Conservation (phyloP, 495 filamentous ascomycete species). For the Neurospora africana region DNA sequence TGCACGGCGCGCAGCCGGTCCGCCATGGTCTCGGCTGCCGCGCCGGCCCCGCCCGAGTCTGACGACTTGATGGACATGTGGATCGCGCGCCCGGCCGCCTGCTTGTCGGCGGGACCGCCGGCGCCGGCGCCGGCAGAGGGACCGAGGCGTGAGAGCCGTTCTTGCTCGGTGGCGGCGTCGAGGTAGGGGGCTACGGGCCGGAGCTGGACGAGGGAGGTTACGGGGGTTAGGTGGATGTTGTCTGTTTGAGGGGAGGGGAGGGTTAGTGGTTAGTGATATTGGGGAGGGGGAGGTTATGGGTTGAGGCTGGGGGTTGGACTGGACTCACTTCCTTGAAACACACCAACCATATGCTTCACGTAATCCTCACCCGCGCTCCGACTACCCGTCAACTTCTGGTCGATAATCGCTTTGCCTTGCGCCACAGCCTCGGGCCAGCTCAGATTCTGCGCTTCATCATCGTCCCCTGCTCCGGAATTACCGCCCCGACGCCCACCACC, state of each 20-base stretch:
- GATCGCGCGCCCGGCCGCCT: conserved; percentile 29
- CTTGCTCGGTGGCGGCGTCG: conserved; percentile 35
- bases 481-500: conserved; percentile 10
- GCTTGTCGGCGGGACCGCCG: conserved; percentile 5
- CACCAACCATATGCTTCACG: conserved; percentile 37
- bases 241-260: conserved; percentile 15
- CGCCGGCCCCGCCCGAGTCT: conserved; percentile 12
- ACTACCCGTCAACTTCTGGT: conserved; percentile 34
- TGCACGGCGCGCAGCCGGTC: conserved; percentile 37
- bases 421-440: conserved; percentile 36
- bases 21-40: conserved; percentile 35
- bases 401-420: conserved; percentile 32
- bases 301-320: not conserved
- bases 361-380: conserved; percentile 23
- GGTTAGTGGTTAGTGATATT: not conserved
- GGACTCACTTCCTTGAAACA: conserved; percentile 37
- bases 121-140: conserved; percentile 7
- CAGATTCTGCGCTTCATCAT: conserved; percentile 20
- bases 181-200: conserved; percentile 38
- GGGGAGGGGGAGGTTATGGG: not conserved
- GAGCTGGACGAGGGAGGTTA: conserved; percentile 33
- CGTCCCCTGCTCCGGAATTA: conserved; percentile 3
- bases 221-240: conserved; percentile 38
- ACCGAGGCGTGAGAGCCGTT: conserved; percentile 25
- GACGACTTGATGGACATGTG: conserved; percentile 41